Conservation (phyloP, 1,139 yeast species). For the Geotrichum restrictum region DNA sequence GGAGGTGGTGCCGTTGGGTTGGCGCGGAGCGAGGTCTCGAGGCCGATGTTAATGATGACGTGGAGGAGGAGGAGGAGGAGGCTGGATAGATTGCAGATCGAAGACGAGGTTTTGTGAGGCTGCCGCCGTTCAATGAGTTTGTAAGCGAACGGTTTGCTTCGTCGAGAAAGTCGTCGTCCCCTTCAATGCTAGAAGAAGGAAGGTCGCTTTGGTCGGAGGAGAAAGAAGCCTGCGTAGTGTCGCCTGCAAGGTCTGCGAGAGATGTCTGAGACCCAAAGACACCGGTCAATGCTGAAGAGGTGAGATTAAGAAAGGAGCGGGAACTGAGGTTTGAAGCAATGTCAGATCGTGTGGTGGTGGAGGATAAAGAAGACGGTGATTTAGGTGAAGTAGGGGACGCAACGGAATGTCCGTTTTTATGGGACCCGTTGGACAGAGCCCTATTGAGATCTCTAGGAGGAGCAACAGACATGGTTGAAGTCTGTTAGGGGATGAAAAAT, state of each 20-base stretch:
- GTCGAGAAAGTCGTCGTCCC: not conserved
- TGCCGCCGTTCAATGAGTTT: not conserved
- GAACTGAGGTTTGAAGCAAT: constrained; percentile 10
- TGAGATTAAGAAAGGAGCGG: constrained; percentile 30
- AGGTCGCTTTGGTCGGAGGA: too few relatives aligned
- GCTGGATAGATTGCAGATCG: not conserved
- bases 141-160: constrained; percentile 1
- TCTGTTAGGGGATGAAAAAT: not conserved
- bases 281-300: constrained; percentile 36
- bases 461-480: constrained; percentile 19
- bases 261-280: constrained; percentile 41
- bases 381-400: not conserved
- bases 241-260: constrained; percentile 41
- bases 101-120: not conserved
- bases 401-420: not conserved
- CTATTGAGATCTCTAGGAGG: constrained; percentile 12
- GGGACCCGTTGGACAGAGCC: constrained; percentile 2
- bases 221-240: too few relatives aligned
- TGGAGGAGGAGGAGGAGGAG: not conserved
- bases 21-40: not conserved
- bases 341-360: not conserved
- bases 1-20: constrained; percentile 4
- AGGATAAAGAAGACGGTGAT: not conserved
- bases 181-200: not conserved
- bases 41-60: too few relatives aligned